These are phyloP conservation scores for Colletotrichum liaoningense DNA, from an alignment of 2,329 filamentous ascomycete species.

Conservation along the genomic window DNA sequence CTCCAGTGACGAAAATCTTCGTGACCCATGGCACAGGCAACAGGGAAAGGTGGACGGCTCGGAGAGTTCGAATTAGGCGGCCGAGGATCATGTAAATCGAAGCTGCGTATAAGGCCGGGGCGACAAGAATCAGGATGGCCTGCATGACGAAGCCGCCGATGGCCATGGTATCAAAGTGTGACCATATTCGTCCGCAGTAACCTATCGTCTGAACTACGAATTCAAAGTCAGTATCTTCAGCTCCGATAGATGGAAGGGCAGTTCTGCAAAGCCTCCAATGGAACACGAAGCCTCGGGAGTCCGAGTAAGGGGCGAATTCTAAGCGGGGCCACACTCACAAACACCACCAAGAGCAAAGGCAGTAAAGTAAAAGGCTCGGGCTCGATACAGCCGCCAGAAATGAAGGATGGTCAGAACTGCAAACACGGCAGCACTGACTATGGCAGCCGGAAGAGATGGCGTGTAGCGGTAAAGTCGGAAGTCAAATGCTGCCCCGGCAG, in stretches of 20 bases:
- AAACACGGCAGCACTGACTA: neutral
- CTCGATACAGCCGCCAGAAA: neutral
- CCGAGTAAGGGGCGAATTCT: neutral
- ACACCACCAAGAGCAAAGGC: slow-evolving; percentile 19
- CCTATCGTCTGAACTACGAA: slow-evolving; percentile 33
- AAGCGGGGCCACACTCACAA: slow-evolving; percentile 5
- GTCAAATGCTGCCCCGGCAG: neutral
- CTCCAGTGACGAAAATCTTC: slow-evolving; percentile 58
- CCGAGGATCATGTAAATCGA: slow-evolving; percentile 40
- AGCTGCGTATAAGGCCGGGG: slow-evolving; percentile 12
- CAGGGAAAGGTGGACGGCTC: slow-evolving; percentile 29
- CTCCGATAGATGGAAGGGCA: slow-evolving; percentile 68
- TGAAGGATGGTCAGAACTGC: slow-evolving; percentile 3
- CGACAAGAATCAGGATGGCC: slow-evolving; percentile 36
- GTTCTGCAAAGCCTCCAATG: neutral
- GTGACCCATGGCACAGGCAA: slow-evolving; percentile 48
- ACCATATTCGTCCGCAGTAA: slow-evolving; percentile 38
- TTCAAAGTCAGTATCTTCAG: neutral
- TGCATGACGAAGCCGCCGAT: slow-evolving; percentile 38
- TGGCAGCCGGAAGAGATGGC: slow-evolving; percentile 15
- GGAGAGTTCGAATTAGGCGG: slow-evolving; percentile 44
- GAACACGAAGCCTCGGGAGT: neutral
- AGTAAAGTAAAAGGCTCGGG: slow-evolving; percentile 10
- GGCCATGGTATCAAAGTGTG: slow-evolving; percentile 18
- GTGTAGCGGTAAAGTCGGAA: slow-evolving; percentile 27